A percentile compares a stretch with the other conserved stretches of the same genome.
Evolutionary conservation across 2,329 filamentous ascomycete genomes (phyloP).

Genomic region (Aureobasidium sp.): DNA sequence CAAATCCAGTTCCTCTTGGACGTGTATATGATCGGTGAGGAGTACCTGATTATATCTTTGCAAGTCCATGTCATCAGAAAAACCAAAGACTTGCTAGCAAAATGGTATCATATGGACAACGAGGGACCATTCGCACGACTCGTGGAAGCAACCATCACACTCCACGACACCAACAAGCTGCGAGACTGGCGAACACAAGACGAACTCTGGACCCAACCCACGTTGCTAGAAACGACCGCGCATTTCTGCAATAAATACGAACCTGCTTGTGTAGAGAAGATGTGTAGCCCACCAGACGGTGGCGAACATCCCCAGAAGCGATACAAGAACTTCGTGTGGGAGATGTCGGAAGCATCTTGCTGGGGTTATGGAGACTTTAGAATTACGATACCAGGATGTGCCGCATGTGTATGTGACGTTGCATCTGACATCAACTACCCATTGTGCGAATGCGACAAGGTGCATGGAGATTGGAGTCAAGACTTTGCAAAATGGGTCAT

Average conservation of each 20-base stretch:
- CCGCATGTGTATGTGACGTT: too few species aligned
- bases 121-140: neutral
- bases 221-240: neutral
- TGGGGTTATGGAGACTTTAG: too few species aligned
- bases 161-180: neutral
- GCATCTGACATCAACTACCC: too few species aligned
- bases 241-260: neutral
- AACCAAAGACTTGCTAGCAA: neutral
- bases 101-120: neutral
- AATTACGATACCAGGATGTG: too few species aligned
- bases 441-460: too few species aligned
- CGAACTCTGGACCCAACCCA: too few species aligned
- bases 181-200: too few species aligned
- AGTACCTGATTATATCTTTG: neutral
- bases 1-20: neutral
- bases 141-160: neutral
- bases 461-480: too few species aligned
- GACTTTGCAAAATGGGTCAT: neutral
- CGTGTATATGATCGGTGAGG: neutral
- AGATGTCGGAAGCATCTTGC: too few species aligned
- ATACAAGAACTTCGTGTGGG: too few species aligned
- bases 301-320: too few species aligned
- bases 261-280: neutral
- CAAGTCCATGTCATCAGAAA: neutral
- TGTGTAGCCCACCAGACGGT: too few species aligned